Evolutionary conservation across 345 rosid genomes (phyloP).

Genomic region (Aquilaria malaccensis): DNA sequence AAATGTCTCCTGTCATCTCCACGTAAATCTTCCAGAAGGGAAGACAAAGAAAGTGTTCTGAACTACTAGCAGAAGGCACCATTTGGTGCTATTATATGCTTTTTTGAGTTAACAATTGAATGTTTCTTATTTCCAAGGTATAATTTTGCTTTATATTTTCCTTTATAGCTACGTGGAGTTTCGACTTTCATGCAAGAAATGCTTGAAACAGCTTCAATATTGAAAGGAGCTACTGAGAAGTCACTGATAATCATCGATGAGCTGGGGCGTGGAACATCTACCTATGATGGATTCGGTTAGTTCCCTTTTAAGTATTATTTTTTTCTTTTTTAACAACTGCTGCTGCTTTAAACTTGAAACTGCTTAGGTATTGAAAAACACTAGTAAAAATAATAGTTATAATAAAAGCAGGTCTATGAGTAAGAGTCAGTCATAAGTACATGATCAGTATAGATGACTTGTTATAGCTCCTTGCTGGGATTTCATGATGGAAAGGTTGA

Average conservation of each 20-base stretch:
- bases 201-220: slow-evolving; percentile 97
- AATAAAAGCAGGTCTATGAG: no score
- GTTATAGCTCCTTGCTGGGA: no score
- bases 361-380: no score
- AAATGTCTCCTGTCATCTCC: background rate
- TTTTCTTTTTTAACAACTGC: background rate
- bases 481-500: no score
- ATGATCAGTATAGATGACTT: no score
- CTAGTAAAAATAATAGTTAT: no score
- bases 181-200: slow-evolving; percentile 99
- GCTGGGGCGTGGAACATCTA: slow-evolving; percentile 97
- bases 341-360: background rate
- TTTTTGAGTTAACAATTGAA: background rate
- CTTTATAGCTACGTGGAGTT: slow-evolving; percentile 74
- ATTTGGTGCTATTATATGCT: background rate
- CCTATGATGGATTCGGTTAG: slow-evolving; percentile 98
- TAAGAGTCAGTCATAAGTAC: no score
- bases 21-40: background rate
- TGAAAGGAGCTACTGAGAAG: slow-evolving; percentile 86
- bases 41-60: background rate
- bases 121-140: slow-evolving; percentile 5
- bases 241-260: slow-evolving; percentile 95
- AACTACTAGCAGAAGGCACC: background rate
- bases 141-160: slow-evolving; percentile 8
- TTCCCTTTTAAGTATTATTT: slow-evolving; percentile 7